phyloP scores from a whole-genome alignment of 345 rosid genomes.

The Syzygium grande region DNA sequence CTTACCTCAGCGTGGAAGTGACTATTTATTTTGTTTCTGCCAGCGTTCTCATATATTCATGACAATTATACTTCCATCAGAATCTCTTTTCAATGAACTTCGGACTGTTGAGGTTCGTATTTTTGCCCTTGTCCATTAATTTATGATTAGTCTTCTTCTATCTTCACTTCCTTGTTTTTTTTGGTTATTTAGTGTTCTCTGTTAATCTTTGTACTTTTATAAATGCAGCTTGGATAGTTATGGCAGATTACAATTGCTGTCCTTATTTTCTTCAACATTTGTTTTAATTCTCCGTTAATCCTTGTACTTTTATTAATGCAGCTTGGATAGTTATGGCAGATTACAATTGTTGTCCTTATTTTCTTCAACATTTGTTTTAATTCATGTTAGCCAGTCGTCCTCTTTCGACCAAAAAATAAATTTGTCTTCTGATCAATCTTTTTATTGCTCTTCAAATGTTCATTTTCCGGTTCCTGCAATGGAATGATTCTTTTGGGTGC shows the following conservation, averaged over 20 bases:
- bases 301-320: background rate
- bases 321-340: background rate
- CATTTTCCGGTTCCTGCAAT: background rate
- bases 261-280: background rate
- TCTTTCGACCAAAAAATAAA: no score
- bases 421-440: background rate
- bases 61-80: conserved; percentile 88
- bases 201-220: background rate
- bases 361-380: background rate
- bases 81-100: conserved; percentile 88
- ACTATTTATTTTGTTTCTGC: conserved; percentile 6
- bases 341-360: background rate
- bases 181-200: background rate
- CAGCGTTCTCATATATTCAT: conserved; percentile 77
- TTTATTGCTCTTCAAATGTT: background rate
- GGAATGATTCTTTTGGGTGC: background rate
- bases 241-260: background rate
- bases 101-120: conserved; percentile 88
- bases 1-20: background rate
- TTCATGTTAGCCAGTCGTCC: background rate
- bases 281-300: background rate
- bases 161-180: background rate
- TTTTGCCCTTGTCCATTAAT: conserved; percentile 1
- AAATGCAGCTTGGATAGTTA: background rate
- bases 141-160: background rate